Percentiles rank a stretch among this genome's conserved stretches.
These are phyloP conservation scores for Yamadazyma spencermartinsiae DNA, from an alignment of 1,139 yeast species.

Conservation along the genomic window DNA sequence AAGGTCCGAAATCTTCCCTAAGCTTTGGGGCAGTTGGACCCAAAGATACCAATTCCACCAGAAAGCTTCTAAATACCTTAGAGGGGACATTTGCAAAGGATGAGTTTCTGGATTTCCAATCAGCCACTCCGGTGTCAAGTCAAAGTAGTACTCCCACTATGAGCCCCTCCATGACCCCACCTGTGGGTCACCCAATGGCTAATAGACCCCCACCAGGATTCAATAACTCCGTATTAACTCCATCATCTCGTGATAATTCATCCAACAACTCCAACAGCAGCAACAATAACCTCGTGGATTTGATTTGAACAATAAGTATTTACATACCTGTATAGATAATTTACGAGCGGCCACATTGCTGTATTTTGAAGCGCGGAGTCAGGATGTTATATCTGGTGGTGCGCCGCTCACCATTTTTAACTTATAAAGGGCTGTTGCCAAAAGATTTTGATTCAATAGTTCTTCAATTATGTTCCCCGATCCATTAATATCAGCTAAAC, in stretches of 20 bases:
- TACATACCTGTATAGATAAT: no score
- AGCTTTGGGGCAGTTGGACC: conserved; percentile 11
- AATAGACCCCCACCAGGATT: conserved; percentile 16
- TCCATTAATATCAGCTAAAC: conserved; percentile 35
- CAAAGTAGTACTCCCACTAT: conserved; percentile 2
- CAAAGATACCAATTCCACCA: conserved; percentile 4
- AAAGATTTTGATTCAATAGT: not conserved
- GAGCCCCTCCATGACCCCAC: conserved; percentile 6
- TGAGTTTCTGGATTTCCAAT: conserved; percentile 20
- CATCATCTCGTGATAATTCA: conserved; percentile 7
- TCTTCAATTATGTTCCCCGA: not conserved
- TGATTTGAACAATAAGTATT: conserved; percentile 6
- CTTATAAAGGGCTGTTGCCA: not conserved
- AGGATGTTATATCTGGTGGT: no score
- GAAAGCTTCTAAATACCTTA: conserved; percentile 11
- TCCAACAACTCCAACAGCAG: not conserved
- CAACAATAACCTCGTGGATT: conserved; percentile 10
- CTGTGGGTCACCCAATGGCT: not conserved
- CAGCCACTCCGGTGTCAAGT: conserved; percentile 13
- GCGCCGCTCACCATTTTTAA: not conserved
- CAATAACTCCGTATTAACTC: conserved; percentile 12
- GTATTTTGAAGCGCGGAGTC: no score
- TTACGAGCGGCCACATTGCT: no score
- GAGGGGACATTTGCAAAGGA: conserved; percentile 14
- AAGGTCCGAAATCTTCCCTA: conserved; percentile 5